phyloP scores from a whole-genome alignment of 495 filamentous ascomycete genomes.

The Penicillium riverlandense region DNA sequence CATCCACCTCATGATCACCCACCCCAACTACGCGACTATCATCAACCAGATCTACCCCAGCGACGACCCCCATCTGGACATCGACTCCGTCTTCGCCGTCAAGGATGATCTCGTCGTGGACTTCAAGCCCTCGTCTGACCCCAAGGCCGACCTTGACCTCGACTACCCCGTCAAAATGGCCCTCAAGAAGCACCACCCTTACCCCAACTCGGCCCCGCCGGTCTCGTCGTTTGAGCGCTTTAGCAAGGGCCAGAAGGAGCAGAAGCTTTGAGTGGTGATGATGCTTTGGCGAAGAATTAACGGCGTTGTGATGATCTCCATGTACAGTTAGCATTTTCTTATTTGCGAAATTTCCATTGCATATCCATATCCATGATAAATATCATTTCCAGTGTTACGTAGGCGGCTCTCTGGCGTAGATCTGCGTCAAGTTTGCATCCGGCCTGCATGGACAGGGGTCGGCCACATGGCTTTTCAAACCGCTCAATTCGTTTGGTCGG shows the following conservation, averaged over 20 bases:
- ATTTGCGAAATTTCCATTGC: background rate
- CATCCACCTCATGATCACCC: conserved; percentile 45
- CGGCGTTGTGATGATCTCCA: conserved; percentile 2
- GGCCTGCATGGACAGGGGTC: too few species aligned
- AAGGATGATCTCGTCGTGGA: conserved; percentile 60
- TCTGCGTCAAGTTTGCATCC: too few species aligned
- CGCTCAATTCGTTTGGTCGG: too few species aligned
- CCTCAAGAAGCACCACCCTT: conserved; percentile 41
- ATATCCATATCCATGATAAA: too few species aligned
- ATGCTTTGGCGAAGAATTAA: background rate
- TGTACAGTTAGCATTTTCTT: conserved; percentile 7
- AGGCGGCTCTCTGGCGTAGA: too few species aligned
- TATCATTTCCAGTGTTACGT: too few species aligned
- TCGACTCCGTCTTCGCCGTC: conserved; percentile 61
- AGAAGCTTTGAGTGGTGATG: conserved; percentile 6
- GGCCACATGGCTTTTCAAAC: too few species aligned
- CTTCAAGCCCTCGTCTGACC: conserved; percentile 47
- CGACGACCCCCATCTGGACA: conserved; percentile 51
- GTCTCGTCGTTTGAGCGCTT: conserved; percentile 39
- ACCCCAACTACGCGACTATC: conserved; percentile 44
- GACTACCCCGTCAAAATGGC: conserved; percentile 42
- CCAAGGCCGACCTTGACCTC: conserved; percentile 39
- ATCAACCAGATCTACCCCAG: conserved; percentile 60
- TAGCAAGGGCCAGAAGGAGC: conserved; percentile 17
- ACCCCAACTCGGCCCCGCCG: conserved; percentile 40